A percentile compares a stretch with the other conserved stretches of the same genome.
Evolutionary conservation across 1,284 basidiomycete species (phyloP).

Genomic region (Coniferiporia sulphurascens): DNA sequence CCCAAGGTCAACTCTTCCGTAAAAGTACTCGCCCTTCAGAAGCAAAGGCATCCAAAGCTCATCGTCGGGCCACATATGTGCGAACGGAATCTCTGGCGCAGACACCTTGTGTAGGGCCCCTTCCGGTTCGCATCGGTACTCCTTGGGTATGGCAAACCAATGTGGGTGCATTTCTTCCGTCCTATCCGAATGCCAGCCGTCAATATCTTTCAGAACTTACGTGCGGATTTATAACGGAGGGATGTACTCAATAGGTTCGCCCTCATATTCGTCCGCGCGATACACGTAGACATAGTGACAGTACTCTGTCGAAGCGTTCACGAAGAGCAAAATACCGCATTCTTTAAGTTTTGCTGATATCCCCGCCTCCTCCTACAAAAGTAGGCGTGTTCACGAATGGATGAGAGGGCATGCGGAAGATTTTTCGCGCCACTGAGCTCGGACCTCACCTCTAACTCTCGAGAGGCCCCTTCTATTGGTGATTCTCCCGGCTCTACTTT

Average conservation of each 20-base stretch:
- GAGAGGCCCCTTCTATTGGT: constrained; percentile 34
- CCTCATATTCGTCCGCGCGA: constrained; percentile 20
- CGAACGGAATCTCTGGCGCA: constrained; percentile 29
- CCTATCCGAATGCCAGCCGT: constrained; percentile 20
- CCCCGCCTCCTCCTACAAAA: constrained; percentile 34
- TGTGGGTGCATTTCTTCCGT: constrained; percentile 39
- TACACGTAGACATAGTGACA: constrained; percentile 26
- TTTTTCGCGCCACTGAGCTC: neutral
- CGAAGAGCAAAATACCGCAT: constrained; percentile 26
- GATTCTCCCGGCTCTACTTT: constrained; percentile 42
- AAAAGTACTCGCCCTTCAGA: constrained; percentile 28
- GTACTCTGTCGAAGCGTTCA: constrained; percentile 18
- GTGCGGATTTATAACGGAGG: neutral
- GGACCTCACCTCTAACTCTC: constrained; percentile 36
- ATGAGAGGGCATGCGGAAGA: neutral
- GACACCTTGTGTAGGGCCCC: constrained; percentile 20
- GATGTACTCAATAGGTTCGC: constrained; percentile 24
- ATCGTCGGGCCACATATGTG: constrained; percentile 39
- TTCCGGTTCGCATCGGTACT: constrained; percentile 16
- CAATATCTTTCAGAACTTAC: neutral
- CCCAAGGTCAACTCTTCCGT: constrained; percentile 34
- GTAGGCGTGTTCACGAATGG: neutral
- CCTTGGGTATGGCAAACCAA: constrained; percentile 33
- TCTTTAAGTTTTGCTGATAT: constrained; percentile 23
- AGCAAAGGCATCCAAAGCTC: constrained; percentile 33